Evolutionary conservation across 192 early-diverging fungal species (phyloP).

Genomic region (Chytriomyces confervae): DNA sequence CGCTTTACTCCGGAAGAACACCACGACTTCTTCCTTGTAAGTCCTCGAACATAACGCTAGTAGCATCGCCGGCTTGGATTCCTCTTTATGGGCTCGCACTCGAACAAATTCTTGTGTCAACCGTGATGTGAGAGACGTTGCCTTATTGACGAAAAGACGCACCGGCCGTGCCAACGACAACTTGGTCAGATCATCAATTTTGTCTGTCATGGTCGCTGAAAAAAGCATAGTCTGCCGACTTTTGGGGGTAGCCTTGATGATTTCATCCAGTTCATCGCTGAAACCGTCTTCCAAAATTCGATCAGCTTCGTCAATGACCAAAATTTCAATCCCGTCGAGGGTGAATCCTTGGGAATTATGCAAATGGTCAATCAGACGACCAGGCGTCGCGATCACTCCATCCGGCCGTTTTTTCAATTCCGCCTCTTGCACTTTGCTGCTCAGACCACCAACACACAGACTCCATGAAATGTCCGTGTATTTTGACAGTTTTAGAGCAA

Average conservation of each 20-base stretch:
- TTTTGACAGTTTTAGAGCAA: conserved; percentile 80
- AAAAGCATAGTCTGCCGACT: conserved; percentile 97
- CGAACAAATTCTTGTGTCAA: conserved; percentile 96
- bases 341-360: conserved; percentile 89
- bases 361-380: conserved; percentile 97
- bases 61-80: conserved; percentile 84
- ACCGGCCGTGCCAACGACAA: conserved; percentile 91
- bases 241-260: conserved; percentile 85
- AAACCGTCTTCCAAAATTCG: conserved; percentile 99
- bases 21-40: conserved; percentile 78
- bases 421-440: conserved; percentile 81
- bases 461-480: conserved; percentile 88
- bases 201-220: conserved; percentile 99
- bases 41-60: conserved; percentile 82
- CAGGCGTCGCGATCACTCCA: conserved; percentile 96
- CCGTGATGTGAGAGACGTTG: conserved; percentile 74
- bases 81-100: conserved; percentile 84
- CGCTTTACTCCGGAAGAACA: conserved; percentile 95
- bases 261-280: conserved; percentile 92
- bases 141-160: conserved; percentile 84
- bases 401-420: conserved; percentile 89
- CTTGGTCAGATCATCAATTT: conserved; percentile 92
- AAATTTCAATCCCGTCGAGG: conserved; percentile 88
- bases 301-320: conserved; percentile 99
- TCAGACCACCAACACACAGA: conserved; percentile 88